Evolutionary conservation across 805 yeast species (phyloP).

Genomic region (Spathaspora gorwiae): DNA sequence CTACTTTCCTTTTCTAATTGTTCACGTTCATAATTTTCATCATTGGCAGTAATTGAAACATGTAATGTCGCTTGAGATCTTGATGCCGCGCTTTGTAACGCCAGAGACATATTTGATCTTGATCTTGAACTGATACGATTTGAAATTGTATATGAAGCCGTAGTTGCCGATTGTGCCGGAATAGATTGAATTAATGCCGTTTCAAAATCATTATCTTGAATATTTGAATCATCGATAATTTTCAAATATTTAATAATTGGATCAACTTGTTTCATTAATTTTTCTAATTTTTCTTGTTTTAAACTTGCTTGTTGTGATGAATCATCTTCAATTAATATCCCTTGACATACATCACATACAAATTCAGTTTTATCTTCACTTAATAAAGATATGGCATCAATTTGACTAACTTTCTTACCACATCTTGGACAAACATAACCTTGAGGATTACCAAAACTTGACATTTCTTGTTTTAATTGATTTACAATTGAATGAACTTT

Average conservation of each 20-base stretch:
- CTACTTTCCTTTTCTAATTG: slow-evolving; percentile 61
- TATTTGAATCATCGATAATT: slow-evolving; percentile 37
- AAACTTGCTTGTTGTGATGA: slow-evolving; percentile 74
- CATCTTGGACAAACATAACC: slow-evolving; percentile 91
- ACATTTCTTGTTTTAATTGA: slow-evolving; percentile 72
- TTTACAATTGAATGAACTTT: slow-evolving; percentile 85
- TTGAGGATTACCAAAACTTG: slow-evolving; percentile 83
- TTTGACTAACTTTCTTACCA: slow-evolving; percentile 70
- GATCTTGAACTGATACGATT: slow-evolving; percentile 31
- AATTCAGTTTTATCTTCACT: slow-evolving; percentile 80
- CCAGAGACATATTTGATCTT: slow-evolving; percentile 26
- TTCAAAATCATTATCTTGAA: slow-evolving; percentile 40
- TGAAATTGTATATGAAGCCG: slow-evolving; percentile 66
- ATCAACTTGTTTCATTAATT: slow-evolving; percentile 82
- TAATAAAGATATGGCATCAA: slow-evolving; percentile 81
- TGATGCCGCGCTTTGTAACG: slow-evolving; percentile 47
- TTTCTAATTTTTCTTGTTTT: slow-evolving; percentile 76
- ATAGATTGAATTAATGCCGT: slow-evolving; percentile 69
- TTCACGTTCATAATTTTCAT: slow-evolving; percentile 68
- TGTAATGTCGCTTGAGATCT: slow-evolving; percentile 81
- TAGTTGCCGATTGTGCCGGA: slow-evolving; percentile 72
- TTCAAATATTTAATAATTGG: slow-evolving; percentile 81
- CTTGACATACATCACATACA: slow-evolving; percentile 80
- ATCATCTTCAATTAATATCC: slow-evolving; percentile 79
- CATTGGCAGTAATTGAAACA: slow-evolving; percentile 85